Percentiles rank a stretch among this genome's conserved stretches.
These are phyloP conservation scores for Clonostachys solani DNA, from an alignment of 2,329 filamentous ascomycete species.

Conservation along the genomic window DNA sequence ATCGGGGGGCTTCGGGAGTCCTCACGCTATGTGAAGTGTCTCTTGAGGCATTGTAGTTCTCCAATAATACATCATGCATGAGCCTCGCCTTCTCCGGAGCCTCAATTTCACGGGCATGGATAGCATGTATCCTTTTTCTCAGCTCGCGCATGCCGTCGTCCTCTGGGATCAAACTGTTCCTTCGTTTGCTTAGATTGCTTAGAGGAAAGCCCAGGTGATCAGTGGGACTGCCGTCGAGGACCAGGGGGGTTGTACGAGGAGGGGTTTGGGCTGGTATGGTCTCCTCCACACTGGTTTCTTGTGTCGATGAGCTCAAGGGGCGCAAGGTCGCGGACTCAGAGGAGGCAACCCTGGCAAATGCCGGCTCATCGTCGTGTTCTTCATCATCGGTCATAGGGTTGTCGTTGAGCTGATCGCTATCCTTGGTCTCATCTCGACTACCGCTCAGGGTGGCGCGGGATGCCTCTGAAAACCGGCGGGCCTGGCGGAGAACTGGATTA, in stretches of 20 bases:
- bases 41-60: conserved; percentile 52
- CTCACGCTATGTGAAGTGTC: conserved; percentile 9
- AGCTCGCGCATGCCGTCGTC: conserved; percentile 74
- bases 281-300: conserved; percentile 25
- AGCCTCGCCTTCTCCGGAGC: conserved; percentile 64
- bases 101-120: conserved; percentile 58
- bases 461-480: conserved; percentile 56
- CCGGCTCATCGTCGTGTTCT: conserved; percentile 2
- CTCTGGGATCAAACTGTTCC: conserved; percentile 51
- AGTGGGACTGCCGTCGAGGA: conserved; percentile 13
- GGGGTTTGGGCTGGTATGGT: conserved; percentile 2
- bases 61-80: conserved; percentile 68
- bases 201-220: conserved; percentile 25
- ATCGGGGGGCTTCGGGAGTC: conserved; percentile 27
- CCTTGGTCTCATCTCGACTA: conserved; percentile 19
- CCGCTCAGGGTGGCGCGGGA: conserved; percentile 31
- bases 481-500: conserved; percentile 62
- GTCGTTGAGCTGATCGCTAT: conserved; percentile 5
- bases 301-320: conserved; percentile 24
- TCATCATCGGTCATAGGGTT: conserved; percentile 11
- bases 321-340: conserved; percentile 17
- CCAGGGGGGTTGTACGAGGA: conserved; percentile 6
- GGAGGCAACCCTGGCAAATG: conserved; percentile 10
- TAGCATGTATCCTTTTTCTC: conserved; percentile 62
- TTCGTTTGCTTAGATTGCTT: conserved; percentile 16